Base-by-base conservation (phyloP, 1,139 yeast species). In the Nakaseomyces glabratus region DNA sequence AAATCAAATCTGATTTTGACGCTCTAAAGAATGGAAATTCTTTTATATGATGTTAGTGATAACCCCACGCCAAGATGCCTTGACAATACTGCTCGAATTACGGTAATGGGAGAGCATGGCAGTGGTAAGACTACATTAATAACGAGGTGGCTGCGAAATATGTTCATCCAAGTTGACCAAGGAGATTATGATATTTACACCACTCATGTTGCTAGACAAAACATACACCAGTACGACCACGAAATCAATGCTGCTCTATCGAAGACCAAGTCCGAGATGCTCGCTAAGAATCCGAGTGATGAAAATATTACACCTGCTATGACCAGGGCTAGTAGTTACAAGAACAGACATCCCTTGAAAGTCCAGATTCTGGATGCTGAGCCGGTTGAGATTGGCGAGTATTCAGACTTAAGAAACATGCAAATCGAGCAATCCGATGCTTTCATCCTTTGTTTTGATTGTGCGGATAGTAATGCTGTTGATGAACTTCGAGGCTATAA, bases 341-440 rank as follows among this genome's bases (percentile, higher is more conserved):
- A 20, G 10, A 39, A 35, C 29, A 33, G 24, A 14, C 30, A 40
- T 4, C 38, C 33, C 2, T 23, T 48, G 14, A 46, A 49, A 8
- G 48, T 45, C 5, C 49, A 51, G 28, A 36, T 52, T 19, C 33
- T 51, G 13, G 57, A 53, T 31, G 37, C 47, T 6, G 38, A 44
- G 7, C 43, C 46, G 11, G 34, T 45, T 25, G 55, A 48, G 16
- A 42, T 37, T 15, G 44, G 48, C 4, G 48, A 46, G 30, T 46
- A 45, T 30, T 46, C 52, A 4, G 53, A 45, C 19, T 21, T 51
- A 9, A 38, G 44, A 24, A 36, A 36, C 8, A 31, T 46, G 20
- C 58, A 53, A 35, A 41, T 51, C 10, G 31, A 38, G 17, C 57
- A 55, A 36, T 40, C 54, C 2, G 58, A 55, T 39, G 55, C 51